phyloP scores from a whole-genome alignment of 306 rosid species.

The Canavalia gladiata region DNA sequence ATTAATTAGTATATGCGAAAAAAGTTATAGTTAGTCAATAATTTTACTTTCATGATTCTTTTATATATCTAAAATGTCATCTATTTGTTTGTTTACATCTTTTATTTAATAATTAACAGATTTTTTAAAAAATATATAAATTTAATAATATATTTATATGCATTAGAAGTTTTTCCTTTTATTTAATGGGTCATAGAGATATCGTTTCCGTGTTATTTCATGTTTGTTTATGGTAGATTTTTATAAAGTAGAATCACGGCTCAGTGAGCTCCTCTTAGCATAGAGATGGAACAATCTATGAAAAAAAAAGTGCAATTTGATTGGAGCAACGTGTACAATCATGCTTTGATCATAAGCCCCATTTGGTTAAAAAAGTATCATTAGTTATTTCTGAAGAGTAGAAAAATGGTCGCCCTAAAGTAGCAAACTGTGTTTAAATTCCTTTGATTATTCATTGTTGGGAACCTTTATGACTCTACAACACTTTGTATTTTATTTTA shows the following conservation, averaged over 20 bases:
- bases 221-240: constrained; percentile 41
- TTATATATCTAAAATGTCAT: no score
- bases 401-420: constrained; percentile 46
- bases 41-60: no score
- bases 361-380: constrained; percentile 38
- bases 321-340: constrained; percentile 51
- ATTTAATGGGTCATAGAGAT: constrained; percentile 46
- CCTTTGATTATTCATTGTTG: constrained; percentile 23
- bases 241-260: constrained; percentile 16
- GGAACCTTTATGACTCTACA: constrained; percentile 37
- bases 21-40: constrained; percentile 15
- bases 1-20: constrained; percentile 14
- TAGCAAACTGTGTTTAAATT: constrained; percentile 18
- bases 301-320: constrained; percentile 19
- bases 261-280: constrained; percentile 4
- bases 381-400: constrained; percentile 20
- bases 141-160: no score
- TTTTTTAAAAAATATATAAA: no score
- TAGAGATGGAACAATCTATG: constrained; percentile 17
- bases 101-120: no score
- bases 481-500: not conserved
- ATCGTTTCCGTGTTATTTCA: not conserved
- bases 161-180: not conserved
- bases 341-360: constrained; percentile 57
- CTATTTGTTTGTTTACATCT: no score